Conservation (phyloP, 2,329 filamentous ascomycete genomes). For the Didymella exigua region DNA sequence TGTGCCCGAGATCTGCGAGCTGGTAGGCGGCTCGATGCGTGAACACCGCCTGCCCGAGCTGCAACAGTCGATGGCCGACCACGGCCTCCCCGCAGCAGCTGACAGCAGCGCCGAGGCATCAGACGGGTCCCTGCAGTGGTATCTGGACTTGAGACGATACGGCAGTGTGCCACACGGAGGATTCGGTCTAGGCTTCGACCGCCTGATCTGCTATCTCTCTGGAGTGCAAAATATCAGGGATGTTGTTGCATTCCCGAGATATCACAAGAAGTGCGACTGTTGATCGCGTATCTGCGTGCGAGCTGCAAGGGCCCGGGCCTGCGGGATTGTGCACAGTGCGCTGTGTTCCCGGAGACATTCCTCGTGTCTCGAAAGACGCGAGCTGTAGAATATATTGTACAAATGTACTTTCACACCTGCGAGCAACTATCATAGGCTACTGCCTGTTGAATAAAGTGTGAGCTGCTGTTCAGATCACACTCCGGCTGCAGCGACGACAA, state of each 20-base stretch:
- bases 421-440: too few species aligned
- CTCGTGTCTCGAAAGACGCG: too few species aligned
- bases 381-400: conserved; percentile 5
- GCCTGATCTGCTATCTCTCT: conserved; percentile 80
- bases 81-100: conserved; percentile 61
- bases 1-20: conserved; percentile 82
- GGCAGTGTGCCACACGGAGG: conserved; percentile 92
- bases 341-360: not conserved
- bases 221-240: conserved; percentile 84
- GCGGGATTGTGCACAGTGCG: not conserved
- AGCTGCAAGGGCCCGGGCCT: conserved; percentile 4
- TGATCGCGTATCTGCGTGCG: conserved; percentile 31
- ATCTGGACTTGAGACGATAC: conserved; percentile 84
- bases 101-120: conserved; percentile 22
- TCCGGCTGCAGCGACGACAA: too few species aligned
- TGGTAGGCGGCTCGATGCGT: conserved; percentile 87
- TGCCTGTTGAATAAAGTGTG: too few species aligned
- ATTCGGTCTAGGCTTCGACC: conserved; percentile 89
- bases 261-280: conserved; percentile 61
- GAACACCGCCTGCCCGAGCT: conserved; percentile 76
- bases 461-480: too few species aligned
- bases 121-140: conserved; percentile 71
- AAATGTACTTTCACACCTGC: not conserved
- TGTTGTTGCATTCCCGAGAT: conserved; percentile 83
- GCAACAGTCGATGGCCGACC: conserved; percentile 70